These are phyloP conservation scores for Avena sativa DNA, from an alignment of 176 grass and related monocot genomes.

Conservation along the genomic window DNA sequence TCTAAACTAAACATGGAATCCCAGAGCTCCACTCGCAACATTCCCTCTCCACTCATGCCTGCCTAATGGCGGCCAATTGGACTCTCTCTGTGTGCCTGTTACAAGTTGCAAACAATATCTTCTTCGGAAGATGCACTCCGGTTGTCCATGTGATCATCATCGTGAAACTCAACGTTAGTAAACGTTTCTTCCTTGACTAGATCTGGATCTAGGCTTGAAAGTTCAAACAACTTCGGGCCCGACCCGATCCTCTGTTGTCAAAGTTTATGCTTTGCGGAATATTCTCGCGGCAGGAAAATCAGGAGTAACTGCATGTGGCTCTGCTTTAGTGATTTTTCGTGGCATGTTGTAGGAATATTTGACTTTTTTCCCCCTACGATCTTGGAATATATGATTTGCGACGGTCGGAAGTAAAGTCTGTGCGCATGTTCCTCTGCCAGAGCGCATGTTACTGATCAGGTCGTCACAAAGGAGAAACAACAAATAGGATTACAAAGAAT, in stretches of 20 bases:
- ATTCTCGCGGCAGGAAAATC: neutral
- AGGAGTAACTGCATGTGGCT: neutral
- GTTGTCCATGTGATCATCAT: constrained; percentile 20
- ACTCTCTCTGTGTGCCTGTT: neutral
- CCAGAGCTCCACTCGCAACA: constrained; percentile 10
- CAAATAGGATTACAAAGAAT: neutral
- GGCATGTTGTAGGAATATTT: constrained; percentile 12
- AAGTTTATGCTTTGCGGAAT: neutral
- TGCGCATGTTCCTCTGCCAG: neutral
- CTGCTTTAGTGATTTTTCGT: neutral
- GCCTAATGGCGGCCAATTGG: neutral
- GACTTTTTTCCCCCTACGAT: neutral
- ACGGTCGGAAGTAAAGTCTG: neutral
- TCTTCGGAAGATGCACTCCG: neutral
- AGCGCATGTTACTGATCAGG: neutral
- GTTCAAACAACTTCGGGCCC: constrained; percentile 2
- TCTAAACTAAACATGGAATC: neutral
- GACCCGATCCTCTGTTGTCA: neutral
- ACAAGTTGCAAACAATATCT: constrained; percentile 32
- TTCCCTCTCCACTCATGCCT: neutral
- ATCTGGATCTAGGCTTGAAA: neutral
- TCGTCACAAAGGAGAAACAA: neutral
- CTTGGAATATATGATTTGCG: neutral
- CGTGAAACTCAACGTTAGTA: neutral
- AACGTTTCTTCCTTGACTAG: constrained; percentile 33